Evolutionary conservation across 1,284 basidiomycete genomes (phyloP).

Genomic region (Sphaerobolus stellatus): DNA sequence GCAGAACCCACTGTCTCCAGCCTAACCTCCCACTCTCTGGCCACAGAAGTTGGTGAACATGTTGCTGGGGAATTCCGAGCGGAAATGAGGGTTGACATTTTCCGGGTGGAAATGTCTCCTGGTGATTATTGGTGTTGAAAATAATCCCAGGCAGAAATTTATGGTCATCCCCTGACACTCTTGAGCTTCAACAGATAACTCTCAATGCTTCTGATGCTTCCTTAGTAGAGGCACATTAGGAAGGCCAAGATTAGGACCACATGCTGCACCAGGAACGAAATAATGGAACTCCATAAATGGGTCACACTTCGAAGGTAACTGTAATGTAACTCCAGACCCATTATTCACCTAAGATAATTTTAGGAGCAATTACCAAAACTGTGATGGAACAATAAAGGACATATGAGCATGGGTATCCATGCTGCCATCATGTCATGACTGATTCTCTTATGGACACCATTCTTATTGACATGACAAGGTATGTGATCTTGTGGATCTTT

Average conservation of each 20-base stretch:
- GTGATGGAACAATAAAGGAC: not conserved
- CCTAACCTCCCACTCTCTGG: too few relatives aligned
- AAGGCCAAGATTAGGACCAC: not conserved
- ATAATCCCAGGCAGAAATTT: too few relatives aligned
- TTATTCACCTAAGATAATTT: not conserved
- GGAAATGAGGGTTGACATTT: too few relatives aligned
- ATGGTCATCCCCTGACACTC: too few relatives aligned
- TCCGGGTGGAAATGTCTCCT: too few relatives aligned
- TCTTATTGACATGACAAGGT: not conserved
- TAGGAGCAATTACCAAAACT: not conserved
- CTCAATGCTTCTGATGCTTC: not conserved
- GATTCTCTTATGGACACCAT: not conserved
- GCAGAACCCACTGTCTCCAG: too few relatives aligned
- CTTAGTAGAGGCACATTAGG: not conserved
- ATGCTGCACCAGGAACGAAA: not conserved
- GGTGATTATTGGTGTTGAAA: too few relatives aligned
- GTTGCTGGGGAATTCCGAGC: too few relatives aligned
- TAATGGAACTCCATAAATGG: slow-evolving; percentile 1
- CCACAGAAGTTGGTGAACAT: too few relatives aligned
- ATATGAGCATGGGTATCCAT: not conserved
- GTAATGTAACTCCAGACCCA: not conserved
- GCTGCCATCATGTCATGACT: not conserved
- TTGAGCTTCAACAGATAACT: not conserved
- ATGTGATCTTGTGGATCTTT: not conserved
- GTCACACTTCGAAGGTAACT: not conserved